These are phyloP conservation scores for Crithidia expoeki DNA, from an alignment of 208 protist species.

Conservation along the genomic window DNA sequence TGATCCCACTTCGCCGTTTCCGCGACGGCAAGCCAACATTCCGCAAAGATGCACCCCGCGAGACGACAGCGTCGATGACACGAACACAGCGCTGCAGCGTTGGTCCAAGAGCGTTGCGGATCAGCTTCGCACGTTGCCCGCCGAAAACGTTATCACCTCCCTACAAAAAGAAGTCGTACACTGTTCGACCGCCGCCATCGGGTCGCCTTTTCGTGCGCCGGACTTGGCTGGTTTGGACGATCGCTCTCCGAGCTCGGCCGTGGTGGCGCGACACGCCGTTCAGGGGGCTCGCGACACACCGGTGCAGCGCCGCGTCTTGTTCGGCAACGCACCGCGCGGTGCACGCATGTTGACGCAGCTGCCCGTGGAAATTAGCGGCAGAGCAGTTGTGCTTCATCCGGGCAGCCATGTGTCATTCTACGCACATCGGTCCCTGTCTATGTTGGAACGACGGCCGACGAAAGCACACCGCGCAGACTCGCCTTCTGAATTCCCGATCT, in stretches of 20 bases:
- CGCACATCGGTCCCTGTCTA: constrained; percentile 11
- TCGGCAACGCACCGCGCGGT: neutral
- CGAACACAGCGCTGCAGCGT: too few species aligned
- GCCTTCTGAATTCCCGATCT: neutral
- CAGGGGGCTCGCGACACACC: neutral
- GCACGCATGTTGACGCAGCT: constrained; percentile 12
- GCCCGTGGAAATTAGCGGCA: neutral
- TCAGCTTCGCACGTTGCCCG: too few species aligned
- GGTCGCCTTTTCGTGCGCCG: neutral
- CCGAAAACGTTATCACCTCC: too few species aligned
- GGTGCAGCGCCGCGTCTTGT: neutral
- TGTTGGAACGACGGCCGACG: constrained; percentile 4
- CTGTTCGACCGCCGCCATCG: too few species aligned
- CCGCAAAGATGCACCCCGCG: too few species aligned
- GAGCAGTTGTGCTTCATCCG: constrained; percentile 12
- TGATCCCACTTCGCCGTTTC: too few species aligned
- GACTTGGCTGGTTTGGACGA: neutral
- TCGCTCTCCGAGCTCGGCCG: neutral
- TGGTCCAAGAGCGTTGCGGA: too few species aligned
- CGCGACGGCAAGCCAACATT: too few species aligned
- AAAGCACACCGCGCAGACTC: neutral
- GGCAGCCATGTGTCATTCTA: constrained; percentile 13
- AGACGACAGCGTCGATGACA: too few species aligned
- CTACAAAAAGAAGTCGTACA: neutral
- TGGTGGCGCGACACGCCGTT: constrained; percentile 1